Percentiles rank a stretch among this genome's conserved stretches.
phyloP scores from a whole-genome alignment of 345 rosid genomes.

The Gossypium longicalyx region DNA sequence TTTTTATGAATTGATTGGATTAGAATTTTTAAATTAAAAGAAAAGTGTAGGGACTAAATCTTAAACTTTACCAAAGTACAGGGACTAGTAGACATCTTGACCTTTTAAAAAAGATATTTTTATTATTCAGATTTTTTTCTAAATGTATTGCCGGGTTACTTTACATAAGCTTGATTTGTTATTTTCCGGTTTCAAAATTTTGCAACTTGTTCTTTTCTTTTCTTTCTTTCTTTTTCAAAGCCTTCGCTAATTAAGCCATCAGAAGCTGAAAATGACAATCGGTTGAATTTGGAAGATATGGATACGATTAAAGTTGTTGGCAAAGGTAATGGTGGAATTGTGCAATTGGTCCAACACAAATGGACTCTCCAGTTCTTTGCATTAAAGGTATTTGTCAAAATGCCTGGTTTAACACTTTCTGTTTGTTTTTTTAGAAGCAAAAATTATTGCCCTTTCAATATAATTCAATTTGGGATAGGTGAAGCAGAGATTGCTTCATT shows the following conservation, averaged over 20 bases:
- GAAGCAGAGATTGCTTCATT: too few species aligned
- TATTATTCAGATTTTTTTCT: neutral
- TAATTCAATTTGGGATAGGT: too few species aligned
- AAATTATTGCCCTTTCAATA: neutral
- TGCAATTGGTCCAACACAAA: slow-evolving; percentile 92
- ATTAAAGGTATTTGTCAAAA: slow-evolving; percentile 50
- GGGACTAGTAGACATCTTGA: too few species aligned
- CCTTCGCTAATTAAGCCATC: slow-evolving; percentile 58
- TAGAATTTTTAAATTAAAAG: too few species aligned
- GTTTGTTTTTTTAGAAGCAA: neutral
- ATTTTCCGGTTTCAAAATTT: neutral
- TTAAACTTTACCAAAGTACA: too few species aligned
- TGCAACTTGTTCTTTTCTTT: neutral
- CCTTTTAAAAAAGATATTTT: neutral
- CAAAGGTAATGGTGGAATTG: slow-evolving; percentile 84
- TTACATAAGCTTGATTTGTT: neutral
- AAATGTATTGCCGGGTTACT: neutral
- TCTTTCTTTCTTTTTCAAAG: slow-evolving; percentile 20
- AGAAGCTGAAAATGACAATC: slow-evolving; percentile 45
- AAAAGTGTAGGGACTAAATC: too few species aligned
- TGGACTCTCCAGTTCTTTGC: slow-evolving; percentile 87
- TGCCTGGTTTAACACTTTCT: neutral
- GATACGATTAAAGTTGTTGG: slow-evolving; percentile 77
- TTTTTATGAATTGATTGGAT: too few species aligned
- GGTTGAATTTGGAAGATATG: slow-evolving; percentile 65